Percentiles rank a stretch among this genome's conserved stretches.
phyloP scores from a whole-genome alignment of 2,329 filamentous ascomycete genomes.

The Clarireedia hainanense region DNA sequence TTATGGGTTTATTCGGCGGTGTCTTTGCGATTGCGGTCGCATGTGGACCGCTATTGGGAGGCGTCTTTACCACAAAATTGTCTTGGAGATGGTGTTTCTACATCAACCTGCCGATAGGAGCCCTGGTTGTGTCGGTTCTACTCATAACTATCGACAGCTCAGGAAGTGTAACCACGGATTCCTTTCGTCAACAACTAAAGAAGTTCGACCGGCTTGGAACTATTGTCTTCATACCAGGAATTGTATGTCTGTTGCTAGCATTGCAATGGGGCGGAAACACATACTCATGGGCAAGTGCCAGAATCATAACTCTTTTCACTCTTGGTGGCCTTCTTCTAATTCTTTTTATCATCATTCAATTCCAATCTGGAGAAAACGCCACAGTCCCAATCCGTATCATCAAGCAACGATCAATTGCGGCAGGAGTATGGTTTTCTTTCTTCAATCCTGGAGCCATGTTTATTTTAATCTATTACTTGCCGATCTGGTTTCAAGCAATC shows the following conservation, averaged over 20 bases:
- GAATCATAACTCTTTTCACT: constrained; percentile 31
- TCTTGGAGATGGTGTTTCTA: constrained; percentile 31
- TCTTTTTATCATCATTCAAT: constrained; percentile 28
- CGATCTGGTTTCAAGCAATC: constrained; percentile 42
- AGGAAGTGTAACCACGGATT: neutral
- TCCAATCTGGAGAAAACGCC: constrained; percentile 30
- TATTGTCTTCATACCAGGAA: constrained; percentile 27
- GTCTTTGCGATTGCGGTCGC: constrained; percentile 41
- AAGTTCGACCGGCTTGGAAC: constrained; percentile 29
- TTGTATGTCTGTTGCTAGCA: constrained; percentile 28
- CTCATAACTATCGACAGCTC: neutral
- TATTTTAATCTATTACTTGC: constrained; percentile 41
- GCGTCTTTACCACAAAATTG: constrained; percentile 30
- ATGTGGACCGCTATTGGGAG: constrained; percentile 28
- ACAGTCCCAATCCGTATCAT: constrained; percentile 34
- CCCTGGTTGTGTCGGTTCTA: neutral
- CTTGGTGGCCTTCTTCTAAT: constrained; percentile 24
- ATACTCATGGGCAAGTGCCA: constrained; percentile 28
- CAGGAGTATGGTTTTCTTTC: constrained; percentile 27
- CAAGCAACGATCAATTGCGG: constrained; percentile 30
- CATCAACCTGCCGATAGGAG: constrained; percentile 6
- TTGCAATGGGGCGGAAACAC: constrained; percentile 30
- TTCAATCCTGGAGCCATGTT: constrained; percentile 28
- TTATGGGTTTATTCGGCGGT: constrained; percentile 7
- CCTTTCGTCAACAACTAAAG: constrained; percentile 2